Evolutionary conservation across 352 stramenopile species (phyloP).

Genomic region (Globisporangium orthogonon): DNA sequence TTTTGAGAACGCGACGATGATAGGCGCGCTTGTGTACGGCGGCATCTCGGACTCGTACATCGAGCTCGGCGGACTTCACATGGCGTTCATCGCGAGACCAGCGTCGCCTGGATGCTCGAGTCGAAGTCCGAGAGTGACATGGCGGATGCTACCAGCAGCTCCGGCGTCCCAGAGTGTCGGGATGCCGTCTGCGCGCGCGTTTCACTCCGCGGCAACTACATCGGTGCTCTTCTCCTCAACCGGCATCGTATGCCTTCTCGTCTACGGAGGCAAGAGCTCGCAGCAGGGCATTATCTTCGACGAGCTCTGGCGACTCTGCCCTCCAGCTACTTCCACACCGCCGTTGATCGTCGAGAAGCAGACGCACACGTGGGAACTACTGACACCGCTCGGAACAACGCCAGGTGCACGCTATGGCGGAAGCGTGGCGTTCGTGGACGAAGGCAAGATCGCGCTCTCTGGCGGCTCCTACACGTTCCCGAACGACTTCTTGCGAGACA

Average conservation of each 20-base stretch:
- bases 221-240: constrained; percentile 24
- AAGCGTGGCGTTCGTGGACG: constrained; percentile 43
- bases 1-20: constrained; percentile 36
- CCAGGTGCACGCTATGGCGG: constrained; percentile 53
- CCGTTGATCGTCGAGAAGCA: constrained; percentile 29
- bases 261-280: constrained; percentile 53
- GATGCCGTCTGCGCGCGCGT: constrained; percentile 27
- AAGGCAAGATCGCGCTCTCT: constrained; percentile 48
- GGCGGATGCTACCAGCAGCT: constrained; percentile 22
- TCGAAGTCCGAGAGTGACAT: constrained; percentile 27
- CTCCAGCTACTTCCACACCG: constrained; percentile 4
- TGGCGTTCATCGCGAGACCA: constrained; percentile 36
- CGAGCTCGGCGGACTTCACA: constrained; percentile 31
- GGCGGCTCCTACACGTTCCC: constrained; percentile 73
- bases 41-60: constrained; percentile 40
- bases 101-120: constrained; percentile 15
- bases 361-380: constrained; percentile 45
- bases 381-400: constrained; percentile 38
- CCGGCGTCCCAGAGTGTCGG: constrained; percentile 5
- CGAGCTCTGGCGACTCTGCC: constrained; percentile 69
- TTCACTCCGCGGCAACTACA: constrained; percentile 37
- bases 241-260: constrained; percentile 33
- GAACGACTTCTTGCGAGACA: constrained; percentile 62
- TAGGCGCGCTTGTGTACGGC: constrained; percentile 39
- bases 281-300: constrained; percentile 45